Percentiles rank a stretch among this genome's conserved stretches.
These are phyloP conservation scores for Fusarium torreyae DNA, from an alignment of 2,329 filamentous ascomycete species.

Conservation along the genomic window DNA sequence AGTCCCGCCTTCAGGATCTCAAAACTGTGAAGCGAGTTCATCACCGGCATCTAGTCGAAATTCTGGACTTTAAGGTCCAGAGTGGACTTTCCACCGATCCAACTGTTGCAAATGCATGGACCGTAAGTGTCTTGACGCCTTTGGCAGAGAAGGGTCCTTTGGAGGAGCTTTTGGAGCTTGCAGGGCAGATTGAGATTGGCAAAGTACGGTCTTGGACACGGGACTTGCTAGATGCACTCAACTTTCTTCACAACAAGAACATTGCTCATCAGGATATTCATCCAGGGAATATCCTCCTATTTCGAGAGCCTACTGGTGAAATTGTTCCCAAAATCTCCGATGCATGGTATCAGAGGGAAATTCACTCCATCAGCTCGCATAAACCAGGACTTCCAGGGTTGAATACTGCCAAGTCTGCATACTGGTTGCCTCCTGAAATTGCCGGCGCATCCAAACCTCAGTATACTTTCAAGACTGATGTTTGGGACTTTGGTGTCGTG, in stretches of 20 bases:
- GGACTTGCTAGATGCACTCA: slow-evolving; percentile 89
- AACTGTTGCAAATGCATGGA: slow-evolving; percentile 68
- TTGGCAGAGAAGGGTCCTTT: slow-evolving; percentile 87
- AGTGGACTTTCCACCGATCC: slow-evolving; percentile 61
- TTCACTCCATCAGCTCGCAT: slow-evolving; percentile 72
- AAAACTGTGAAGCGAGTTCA: slow-evolving; percentile 81
- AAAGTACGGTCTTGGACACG: slow-evolving; percentile 92
- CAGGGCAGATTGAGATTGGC: slow-evolving; percentile 79
- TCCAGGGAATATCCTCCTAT: slow-evolving; percentile 83
- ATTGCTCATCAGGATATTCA: slow-evolving; percentile 89
- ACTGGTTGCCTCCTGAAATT: slow-evolving; percentile 88
- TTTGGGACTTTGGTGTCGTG: slow-evolving; percentile 95
- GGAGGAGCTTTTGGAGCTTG: slow-evolving; percentile 84
- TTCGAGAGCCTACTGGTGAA: slow-evolving; percentile 77
- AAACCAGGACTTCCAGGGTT: slow-evolving; percentile 68
- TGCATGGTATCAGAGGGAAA: slow-evolving; percentile 77
- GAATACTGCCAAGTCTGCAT: slow-evolving; percentile 78
- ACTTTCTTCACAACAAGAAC: slow-evolving; percentile 88
- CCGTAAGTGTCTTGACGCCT: slow-evolving; percentile 81
- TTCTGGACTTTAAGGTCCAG: slow-evolving; percentile 88
- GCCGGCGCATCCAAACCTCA: slow-evolving; percentile 72
- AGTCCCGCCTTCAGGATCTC: slow-evolving; percentile 81
- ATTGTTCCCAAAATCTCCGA: slow-evolving; percentile 83
- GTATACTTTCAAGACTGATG: slow-evolving; percentile 84
- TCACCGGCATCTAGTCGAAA: slow-evolving; percentile 82